A percentile compares a stretch with the other conserved stretches of the same genome.
Evolutionary conservation across 306 rosid genomes (phyloP).

Genomic region (Malus sieversii): DNA sequence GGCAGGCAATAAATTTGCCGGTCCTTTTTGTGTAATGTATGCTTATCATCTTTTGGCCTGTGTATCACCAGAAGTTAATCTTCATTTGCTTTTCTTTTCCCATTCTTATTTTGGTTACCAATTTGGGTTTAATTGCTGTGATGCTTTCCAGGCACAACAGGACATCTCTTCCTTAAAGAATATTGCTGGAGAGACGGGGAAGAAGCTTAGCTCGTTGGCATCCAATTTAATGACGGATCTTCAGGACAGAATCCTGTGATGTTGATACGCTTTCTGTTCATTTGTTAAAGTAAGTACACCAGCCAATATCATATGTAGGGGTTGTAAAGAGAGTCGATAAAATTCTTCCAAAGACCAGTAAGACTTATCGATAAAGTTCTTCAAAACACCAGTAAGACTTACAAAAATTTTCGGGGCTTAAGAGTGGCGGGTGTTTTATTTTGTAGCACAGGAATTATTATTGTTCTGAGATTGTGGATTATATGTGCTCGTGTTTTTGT

Average conservation of each 20-base stretch:
- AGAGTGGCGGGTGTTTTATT: conserved; percentile 31
- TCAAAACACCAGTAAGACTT: conserved; percentile 28
- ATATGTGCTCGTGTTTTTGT: background rate
- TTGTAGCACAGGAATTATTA: conserved; percentile 15
- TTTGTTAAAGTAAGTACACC: conserved; percentile 10
- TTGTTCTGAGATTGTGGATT: conserved; percentile 21
- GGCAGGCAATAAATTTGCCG: background rate
- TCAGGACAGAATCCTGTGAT: conserved; percentile 82
- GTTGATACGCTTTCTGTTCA: conserved; percentile 24
- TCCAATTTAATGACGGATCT: conserved; percentile 74
- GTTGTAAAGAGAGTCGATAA: conserved; percentile 28
- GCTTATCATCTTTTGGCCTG: too few species aligned
- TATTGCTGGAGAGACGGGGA: conserved; percentile 89
- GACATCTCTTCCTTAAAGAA: conserved; percentile 78
- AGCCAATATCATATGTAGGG: conserved; percentile 22
- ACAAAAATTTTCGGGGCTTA: conserved; percentile 21
- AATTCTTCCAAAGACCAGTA: conserved; percentile 34
- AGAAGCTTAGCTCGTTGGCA: conserved; percentile 80
- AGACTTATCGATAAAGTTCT: conserved; percentile 22
- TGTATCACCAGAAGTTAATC: too few species aligned
- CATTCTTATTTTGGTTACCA: background rate
- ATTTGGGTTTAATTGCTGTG: background rate
- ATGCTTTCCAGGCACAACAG: conserved; percentile 61
- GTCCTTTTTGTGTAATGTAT: background rate
- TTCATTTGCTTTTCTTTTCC: background rate